A percentile compares a stretch with the other conserved stretches of the same genome.
These are phyloP conservation scores for Vitis hybrid DNA, from an alignment of 177 flowering plant species.

Conservation along the genomic window DNA sequence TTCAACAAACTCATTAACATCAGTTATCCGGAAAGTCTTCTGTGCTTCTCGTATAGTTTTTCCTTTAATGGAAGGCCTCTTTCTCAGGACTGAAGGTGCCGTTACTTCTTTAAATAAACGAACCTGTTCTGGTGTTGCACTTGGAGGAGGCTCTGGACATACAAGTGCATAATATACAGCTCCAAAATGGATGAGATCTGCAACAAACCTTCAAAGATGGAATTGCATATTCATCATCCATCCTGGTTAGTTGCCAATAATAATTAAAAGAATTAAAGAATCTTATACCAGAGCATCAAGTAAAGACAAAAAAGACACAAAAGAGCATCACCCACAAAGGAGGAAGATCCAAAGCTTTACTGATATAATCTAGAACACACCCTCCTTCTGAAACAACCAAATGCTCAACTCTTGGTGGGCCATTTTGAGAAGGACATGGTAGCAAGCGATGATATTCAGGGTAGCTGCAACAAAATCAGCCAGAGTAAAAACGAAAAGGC, in stretches of 20 bases:
- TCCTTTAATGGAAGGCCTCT: slow-evolving; percentile 75
- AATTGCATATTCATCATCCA: slow-evolving; percentile 23
- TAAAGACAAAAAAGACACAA: neutral
- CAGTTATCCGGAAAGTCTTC: slow-evolving; percentile 75
- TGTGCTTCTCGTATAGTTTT: slow-evolving; percentile 90
- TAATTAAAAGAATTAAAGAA: slow-evolving; percentile 5
- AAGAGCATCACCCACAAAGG: slow-evolving; percentile 59
- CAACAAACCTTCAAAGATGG: slow-evolving; percentile 74
- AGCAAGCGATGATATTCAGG: slow-evolving; percentile 72
- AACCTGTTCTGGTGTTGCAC: slow-evolving; percentile 80
- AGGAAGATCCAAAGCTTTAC: slow-evolving; percentile 73
- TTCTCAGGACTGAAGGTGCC: slow-evolving; percentile 59
- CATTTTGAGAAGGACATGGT: slow-evolving; percentile 74
- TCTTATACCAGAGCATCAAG: neutral
- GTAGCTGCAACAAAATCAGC: slow-evolving; percentile 38
- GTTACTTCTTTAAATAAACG: slow-evolving; percentile 61
- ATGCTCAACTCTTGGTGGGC: slow-evolving; percentile 83
- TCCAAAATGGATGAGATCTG: slow-evolving; percentile 95
- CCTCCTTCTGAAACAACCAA: slow-evolving; percentile 83
- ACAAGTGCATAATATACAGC: slow-evolving; percentile 94
- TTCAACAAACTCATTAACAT: slow-evolving; percentile 69
- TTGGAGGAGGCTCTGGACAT: slow-evolving; percentile 86
- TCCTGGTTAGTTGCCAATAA: slow-evolving; percentile 7
- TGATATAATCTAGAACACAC: slow-evolving; percentile 65
- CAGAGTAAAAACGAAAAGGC: slow-evolving; percentile 7